Evolutionary conservation across 208 protist species (phyloP), one percentile per base, ranked within the genome.

Genomic region (Crithidia bombi): DNA sequence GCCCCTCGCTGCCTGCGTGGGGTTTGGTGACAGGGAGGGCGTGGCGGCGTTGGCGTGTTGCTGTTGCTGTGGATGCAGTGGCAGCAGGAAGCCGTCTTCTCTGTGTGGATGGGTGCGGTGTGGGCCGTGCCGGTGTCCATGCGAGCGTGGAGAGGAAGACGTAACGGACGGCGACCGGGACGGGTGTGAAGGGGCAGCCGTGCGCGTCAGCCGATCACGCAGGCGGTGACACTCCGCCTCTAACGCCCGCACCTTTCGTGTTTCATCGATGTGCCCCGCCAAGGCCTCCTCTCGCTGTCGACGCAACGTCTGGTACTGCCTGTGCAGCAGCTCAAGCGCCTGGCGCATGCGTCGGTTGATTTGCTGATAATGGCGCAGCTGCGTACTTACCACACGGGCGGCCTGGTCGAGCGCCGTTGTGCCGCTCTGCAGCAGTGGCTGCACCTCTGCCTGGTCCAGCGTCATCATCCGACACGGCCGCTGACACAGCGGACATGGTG

Each of bases 401-500:
- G 81, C 62, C 15, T 63, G 39, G 7, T 39, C 46, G 12, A 96
- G 59, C 12, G 69, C 41, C 11, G 63, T 64, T n/a, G 62, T 47
- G 2, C 83, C 77, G 49, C 87, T 78, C 26, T 78, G 72, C 11
- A 86, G 38, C 5, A 94, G 64, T 21, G 77, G 80, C 43, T 87
- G 82, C 7, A 94, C 62, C 9, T 47, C 59, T 12, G 76, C 23
- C 12, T 68, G 50, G 59, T 79, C 64, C 11, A 88, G 63, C 47
- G 58, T 65, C 41, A 89, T 58, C 14, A 78, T 62, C 33, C 76
- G 73, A 59, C 75, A 92, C 5, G 86, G 74, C 38, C 84, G 82
- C 33, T 76, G 78, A 59, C 89, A 97, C 21, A 87, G 64, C 25
- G 90, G 90, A 55, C 88, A 97, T 36, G 75, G 79, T 14, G 68